These are phyloP conservation scores for Calonectria crousiana DNA, from an alignment of 2,329 filamentous ascomycete species.

Conservation along the genomic window DNA sequence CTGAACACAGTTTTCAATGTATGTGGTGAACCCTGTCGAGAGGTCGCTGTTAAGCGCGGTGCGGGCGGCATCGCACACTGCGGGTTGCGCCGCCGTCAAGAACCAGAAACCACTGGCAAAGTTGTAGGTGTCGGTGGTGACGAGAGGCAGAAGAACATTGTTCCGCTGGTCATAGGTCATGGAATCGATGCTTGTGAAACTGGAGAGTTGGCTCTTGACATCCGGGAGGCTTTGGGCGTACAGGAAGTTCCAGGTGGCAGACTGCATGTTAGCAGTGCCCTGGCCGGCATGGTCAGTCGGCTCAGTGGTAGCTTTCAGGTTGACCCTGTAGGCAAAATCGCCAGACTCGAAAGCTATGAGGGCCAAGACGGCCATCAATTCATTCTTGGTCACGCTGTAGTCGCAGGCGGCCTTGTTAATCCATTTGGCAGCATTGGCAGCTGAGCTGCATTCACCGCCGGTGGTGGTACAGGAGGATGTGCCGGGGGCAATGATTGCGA, in stretches of 20 bases:
- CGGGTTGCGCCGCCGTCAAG: conserved; percentile 45
- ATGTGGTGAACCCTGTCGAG: conserved; percentile 57
- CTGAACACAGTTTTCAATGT: conserved; percentile 62
- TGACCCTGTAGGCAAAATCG: conserved; percentile 78
- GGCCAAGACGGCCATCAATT: conserved; percentile 67
- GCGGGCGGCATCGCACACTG: conserved; percentile 52
- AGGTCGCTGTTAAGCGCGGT: conserved; percentile 49
- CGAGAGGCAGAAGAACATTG: conserved; percentile 54
- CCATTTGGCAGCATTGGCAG: conserved; percentile 68
- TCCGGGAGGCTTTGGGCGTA: conserved; percentile 61
- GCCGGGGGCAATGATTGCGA: neutral
- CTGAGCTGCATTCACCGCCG: conserved; percentile 73
- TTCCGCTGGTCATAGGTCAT: conserved; percentile 50
- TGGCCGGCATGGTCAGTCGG: conserved; percentile 70
- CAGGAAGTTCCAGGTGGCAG: conserved; percentile 55
- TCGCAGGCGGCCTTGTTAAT: conserved; percentile 53
- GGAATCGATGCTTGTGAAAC: conserved; percentile 42
- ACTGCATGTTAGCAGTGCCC: conserved; percentile 74
- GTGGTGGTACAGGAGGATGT: neutral
- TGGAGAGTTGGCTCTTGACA: conserved; percentile 50
- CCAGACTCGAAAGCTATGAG: conserved; percentile 79
- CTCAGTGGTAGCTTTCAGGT: conserved; percentile 55
- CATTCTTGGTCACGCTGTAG: neutral
- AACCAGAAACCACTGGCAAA: conserved; percentile 68
- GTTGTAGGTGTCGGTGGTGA: conserved; percentile 63